phyloP scores from a whole-genome alignment of 768 basidiomycete species.

The Lentinula boryana region DNA sequence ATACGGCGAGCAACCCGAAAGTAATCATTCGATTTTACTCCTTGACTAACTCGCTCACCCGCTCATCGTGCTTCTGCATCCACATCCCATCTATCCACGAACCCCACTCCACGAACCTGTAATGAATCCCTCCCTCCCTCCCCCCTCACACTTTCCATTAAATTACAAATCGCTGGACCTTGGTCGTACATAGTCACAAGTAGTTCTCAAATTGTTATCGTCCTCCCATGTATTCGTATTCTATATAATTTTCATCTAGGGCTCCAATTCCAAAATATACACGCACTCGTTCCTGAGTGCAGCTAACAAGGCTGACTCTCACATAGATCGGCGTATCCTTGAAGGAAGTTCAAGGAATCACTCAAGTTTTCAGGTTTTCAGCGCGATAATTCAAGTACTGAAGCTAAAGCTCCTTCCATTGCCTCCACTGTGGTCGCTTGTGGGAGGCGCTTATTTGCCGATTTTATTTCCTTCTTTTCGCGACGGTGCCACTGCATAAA shows the following conservation, averaged over 20 bases:
- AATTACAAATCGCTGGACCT: not conserved
- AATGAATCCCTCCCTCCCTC: not conserved
- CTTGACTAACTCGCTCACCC: conserved; percentile 8
- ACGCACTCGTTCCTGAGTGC: too few relatives aligned
- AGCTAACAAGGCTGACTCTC: too few relatives aligned
- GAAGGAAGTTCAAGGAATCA: too few relatives aligned
- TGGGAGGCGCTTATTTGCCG: too few relatives aligned
- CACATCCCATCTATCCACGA: not conserved
- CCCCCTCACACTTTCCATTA: conserved; percentile 1
- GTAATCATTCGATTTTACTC: conserved; percentile 22
- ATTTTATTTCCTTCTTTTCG: too few relatives aligned
- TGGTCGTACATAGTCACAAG: not conserved
- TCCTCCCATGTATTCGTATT: not conserved
- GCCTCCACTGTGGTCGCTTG: too few relatives aligned
- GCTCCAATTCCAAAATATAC: not conserved
- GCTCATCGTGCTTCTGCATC: not conserved
- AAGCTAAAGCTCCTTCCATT: too few relatives aligned
- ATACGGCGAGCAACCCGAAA: conserved; percentile 76
- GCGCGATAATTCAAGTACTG: too few relatives aligned
- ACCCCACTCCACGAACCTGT: not conserved
- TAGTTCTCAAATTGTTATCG: not conserved
- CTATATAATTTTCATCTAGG: not conserved
- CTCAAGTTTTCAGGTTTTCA: too few relatives aligned
- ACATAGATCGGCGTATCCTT: too few relatives aligned
- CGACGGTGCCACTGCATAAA: too few relatives aligned